Percentiles rank a stretch among this genome's conserved stretches.
Evolutionary conservation across 2,329 filamentous ascomycete genomes (phyloP).

Genomic region (Dryadomyces quercus-mongolicae): DNA sequence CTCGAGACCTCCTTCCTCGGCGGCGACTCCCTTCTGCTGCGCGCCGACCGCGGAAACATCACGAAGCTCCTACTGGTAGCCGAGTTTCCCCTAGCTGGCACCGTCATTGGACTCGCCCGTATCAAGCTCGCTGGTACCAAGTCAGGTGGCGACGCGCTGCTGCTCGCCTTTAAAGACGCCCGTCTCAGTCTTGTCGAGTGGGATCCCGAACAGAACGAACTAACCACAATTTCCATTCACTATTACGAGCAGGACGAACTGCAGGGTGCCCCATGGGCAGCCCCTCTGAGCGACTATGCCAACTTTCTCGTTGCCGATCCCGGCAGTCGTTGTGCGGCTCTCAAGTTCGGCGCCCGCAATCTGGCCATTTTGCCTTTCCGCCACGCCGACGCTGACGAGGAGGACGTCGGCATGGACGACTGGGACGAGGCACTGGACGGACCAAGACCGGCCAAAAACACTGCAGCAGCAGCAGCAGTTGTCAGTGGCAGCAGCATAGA

Average conservation of each 20-base stretch:
- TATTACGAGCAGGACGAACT: slow-evolving; percentile 95
- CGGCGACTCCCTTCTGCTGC: slow-evolving; percentile 46
- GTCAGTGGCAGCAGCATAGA: slow-evolving; percentile 32
- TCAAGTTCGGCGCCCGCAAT: slow-evolving; percentile 82
- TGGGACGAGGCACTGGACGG: slow-evolving; percentile 76
- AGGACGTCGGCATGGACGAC: slow-evolving; percentile 78
- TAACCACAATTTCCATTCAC: slow-evolving; percentile 88
- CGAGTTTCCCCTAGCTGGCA: slow-evolving; percentile 75
- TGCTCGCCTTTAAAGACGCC: slow-evolving; percentile 79
- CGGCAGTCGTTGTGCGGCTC: slow-evolving; percentile 80
- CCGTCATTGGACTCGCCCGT: slow-evolving; percentile 68
- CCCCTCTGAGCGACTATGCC: slow-evolving; percentile 60
- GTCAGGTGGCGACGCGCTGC: slow-evolving; percentile 70
- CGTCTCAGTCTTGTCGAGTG: slow-evolving; percentile 90
- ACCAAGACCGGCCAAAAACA: slow-evolving; percentile 41
- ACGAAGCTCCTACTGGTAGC: slow-evolving; percentile 75
- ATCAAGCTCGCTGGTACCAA: slow-evolving; percentile 62
- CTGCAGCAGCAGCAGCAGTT: slow-evolving; percentile 16
- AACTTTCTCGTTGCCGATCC: slow-evolving; percentile 84
- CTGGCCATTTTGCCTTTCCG: slow-evolving; percentile 90
- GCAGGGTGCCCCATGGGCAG: slow-evolving; percentile 69
- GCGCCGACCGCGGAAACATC: slow-evolving; percentile 51
- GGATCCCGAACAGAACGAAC: slow-evolving; percentile 67
- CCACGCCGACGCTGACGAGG: slow-evolving; percentile 55
- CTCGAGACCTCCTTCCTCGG: slow-evolving; percentile 56